Conservation (phyloP, 1,284 basidiomycete species). For the Athelia sp. region DNA sequence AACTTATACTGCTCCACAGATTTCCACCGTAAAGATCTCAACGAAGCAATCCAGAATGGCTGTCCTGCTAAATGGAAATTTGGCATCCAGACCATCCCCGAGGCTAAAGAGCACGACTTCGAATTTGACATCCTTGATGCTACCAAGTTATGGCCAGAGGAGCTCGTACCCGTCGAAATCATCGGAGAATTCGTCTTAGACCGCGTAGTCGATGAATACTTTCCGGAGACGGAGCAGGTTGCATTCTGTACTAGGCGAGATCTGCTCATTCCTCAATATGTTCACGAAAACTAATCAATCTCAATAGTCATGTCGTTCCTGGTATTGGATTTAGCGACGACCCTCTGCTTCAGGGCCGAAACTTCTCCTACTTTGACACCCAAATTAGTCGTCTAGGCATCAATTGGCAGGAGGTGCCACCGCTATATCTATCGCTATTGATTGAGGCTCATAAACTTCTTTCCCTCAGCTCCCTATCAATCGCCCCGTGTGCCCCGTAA, state of each 20-base stretch:
- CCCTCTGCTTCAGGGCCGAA: conserved; percentile 77
- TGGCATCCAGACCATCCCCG: conserved; percentile 69
- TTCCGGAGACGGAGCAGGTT: conserved; percentile 78
- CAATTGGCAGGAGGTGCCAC: conserved; percentile 60
- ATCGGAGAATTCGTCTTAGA: conserved; percentile 77
- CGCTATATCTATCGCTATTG: background rate
- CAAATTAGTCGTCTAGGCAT: conserved; percentile 72
- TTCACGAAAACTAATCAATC: background rate
- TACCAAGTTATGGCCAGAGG: conserved; percentile 82
- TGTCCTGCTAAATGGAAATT: conserved; percentile 72
- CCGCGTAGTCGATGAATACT: conserved; percentile 67
- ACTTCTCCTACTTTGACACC: conserved; percentile 83
- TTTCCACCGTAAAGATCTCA: conserved; percentile 77
- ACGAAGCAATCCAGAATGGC: conserved; percentile 70
- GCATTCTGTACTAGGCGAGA: conserved; percentile 69
- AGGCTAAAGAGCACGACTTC: conserved; percentile 65
- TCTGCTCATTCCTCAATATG: background rate
- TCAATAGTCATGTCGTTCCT: conserved; percentile 62
- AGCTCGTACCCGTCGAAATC: conserved; percentile 62
- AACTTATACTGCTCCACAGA: conserved; percentile 31
- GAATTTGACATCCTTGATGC: conserved; percentile 84
- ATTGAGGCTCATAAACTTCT: conserved; percentile 14
- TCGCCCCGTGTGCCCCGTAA: conserved; percentile 74
- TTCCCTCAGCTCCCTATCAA: conserved; percentile 70
- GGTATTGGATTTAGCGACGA: conserved; percentile 81